Evolutionary conservation across 2,329 filamentous ascomycete genomes (phyloP).

Genomic region (Berkeleyomyces rouxiae): DNA sequence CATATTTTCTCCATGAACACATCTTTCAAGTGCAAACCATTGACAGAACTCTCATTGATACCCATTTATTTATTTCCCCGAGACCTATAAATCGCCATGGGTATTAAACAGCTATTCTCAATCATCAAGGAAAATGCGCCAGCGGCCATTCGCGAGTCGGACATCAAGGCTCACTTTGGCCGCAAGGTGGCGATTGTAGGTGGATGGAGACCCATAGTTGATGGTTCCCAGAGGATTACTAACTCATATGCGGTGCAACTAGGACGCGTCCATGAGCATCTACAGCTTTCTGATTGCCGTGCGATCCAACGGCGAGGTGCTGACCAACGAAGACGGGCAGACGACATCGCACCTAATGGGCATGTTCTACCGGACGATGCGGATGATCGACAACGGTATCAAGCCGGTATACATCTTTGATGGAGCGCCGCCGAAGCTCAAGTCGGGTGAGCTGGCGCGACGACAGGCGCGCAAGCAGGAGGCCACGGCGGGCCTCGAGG

Average conservation of each 20-base stretch:
- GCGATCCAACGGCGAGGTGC: conserved; percentile 87
- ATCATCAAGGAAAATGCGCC: conserved; percentile 86
- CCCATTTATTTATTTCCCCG: too few relatives aligned
- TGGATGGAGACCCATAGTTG: conserved; percentile 16
- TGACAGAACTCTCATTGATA: neutral
- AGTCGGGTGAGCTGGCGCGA: conserved; percentile 91
- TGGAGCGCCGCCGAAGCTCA: conserved; percentile 88
- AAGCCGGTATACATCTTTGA: conserved; percentile 98
- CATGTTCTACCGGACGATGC: conserved; percentile 96
- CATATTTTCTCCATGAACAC: too few relatives aligned
- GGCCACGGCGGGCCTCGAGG: conserved; percentile 75
- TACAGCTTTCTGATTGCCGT: conserved; percentile 98
- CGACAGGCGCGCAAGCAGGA: conserved; percentile 91
- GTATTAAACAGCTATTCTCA: conserved; percentile 58
- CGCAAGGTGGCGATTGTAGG: conserved; percentile 93
- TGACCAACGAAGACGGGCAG: conserved; percentile 87
- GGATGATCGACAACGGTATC: conserved; percentile 97
- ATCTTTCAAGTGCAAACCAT: too few relatives aligned
- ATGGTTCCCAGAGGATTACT: neutral
- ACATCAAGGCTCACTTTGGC: conserved; percentile 98
- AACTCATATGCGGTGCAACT: neutral
- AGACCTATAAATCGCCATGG: conserved; percentile 27
- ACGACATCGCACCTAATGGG: conserved; percentile 98
- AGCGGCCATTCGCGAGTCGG: conserved; percentile 86
- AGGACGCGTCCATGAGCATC: conserved; percentile 87